A percentile compares a stretch with the other conserved stretches of the same genome.
phyloP scores from a whole-genome alignment of 306 rosid genomes.

The Cucumis cinereus region DNA sequence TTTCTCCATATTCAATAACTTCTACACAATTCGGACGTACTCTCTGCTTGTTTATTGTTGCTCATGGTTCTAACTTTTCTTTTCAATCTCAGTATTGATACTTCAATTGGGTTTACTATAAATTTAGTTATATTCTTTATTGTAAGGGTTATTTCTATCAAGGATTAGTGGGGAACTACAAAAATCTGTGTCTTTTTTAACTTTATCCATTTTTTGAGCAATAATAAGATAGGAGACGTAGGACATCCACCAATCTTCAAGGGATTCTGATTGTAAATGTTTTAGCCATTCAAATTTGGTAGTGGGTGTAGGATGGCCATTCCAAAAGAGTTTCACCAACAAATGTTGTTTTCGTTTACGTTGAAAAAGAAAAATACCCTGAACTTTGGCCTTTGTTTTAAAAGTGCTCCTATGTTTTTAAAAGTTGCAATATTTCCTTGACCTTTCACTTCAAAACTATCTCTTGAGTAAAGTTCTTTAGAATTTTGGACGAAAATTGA shows the following conservation, averaged over 20 bases:
- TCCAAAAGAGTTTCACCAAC: neutral
- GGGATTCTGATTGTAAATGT: neutral
- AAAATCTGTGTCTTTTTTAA: neutral
- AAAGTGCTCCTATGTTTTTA: too few relatives aligned
- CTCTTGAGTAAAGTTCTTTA: too few relatives aligned
- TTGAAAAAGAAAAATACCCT: too few relatives aligned
- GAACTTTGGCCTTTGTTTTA: too few relatives aligned
- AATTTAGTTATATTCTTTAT: neutral
- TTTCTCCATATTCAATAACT: neutral
- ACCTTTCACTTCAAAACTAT: neutral
- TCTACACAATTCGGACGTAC: neutral
- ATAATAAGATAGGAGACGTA: neutral
- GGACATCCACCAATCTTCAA: neutral
- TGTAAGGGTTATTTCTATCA: neutral
- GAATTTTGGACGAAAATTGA: neutral
- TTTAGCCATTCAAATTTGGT: neutral
- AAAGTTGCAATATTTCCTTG: neutral
- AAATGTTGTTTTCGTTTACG: too few relatives aligned
- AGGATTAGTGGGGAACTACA: neutral
- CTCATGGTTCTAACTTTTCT: neutral
- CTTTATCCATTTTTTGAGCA: neutral
- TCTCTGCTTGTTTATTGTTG: neutral
- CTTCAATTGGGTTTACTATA: neutral
- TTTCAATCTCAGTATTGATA: neutral
- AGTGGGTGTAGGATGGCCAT: neutral